These are phyloP conservation scores for Rhodosorus marinus DNA, from an alignment of 23 red algal genomes.

Conservation along the genomic window DNA sequence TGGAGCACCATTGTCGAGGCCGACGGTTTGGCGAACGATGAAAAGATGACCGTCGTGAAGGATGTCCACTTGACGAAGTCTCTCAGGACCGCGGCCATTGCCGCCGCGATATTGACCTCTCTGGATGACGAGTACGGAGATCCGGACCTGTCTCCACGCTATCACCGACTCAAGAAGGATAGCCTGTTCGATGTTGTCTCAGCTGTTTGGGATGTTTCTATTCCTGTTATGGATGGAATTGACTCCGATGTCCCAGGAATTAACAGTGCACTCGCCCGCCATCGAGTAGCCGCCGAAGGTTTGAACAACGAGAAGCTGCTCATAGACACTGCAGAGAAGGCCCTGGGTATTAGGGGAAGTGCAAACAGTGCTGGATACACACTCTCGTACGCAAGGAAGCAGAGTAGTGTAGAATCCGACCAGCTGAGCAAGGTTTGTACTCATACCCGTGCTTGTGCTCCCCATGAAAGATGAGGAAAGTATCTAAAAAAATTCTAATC, in stretches of 20 bases:
- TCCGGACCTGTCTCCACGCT: conserved; percentile 18
- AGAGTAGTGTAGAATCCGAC: too few relatives aligned
- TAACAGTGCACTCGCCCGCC: conserved; percentile 7
- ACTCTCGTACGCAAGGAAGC: conserved; percentile 8
- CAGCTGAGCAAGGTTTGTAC: too few relatives aligned
- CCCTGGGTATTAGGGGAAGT: conserved; percentile 33
- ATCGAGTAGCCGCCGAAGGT: conserved; percentile 8
- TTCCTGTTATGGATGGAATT: conserved; percentile 10
- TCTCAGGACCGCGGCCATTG: conserved; percentile 10
- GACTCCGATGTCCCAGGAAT: neutral
- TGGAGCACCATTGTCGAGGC: neutral
- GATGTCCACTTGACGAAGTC: conserved; percentile 7
- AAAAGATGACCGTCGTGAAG: neutral
- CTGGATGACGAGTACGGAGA: conserved; percentile 37
- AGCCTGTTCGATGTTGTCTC: conserved; percentile 18
- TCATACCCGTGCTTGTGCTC: too few relatives aligned
- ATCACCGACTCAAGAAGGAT: conserved; percentile 14
- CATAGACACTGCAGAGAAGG: conserved; percentile 12
- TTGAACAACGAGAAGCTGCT: conserved; percentile 3
- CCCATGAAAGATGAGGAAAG: too few relatives aligned
- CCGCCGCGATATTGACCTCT: conserved; percentile 10
- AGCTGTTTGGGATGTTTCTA: conserved; percentile 41
- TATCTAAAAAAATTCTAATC: too few relatives aligned
- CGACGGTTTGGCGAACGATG: neutral
- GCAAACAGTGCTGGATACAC: conserved; percentile 32